Evolutionary conservation across 208 protist species (phyloP), one percentile per base, ranked within the genome.

Genomic region (Porcisia deanei): DNA sequence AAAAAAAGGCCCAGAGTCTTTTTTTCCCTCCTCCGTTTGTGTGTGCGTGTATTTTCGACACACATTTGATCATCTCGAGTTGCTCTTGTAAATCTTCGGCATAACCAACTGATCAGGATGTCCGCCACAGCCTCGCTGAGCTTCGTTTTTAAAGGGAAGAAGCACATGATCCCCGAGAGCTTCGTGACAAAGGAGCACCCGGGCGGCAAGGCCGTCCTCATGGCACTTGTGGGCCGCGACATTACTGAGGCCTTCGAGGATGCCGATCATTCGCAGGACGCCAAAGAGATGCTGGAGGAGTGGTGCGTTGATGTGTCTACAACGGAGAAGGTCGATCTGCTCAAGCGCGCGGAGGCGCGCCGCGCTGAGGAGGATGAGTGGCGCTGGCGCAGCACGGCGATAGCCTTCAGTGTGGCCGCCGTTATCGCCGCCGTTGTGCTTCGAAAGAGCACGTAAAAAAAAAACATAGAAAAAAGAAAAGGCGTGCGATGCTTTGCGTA

Each of bases 171-270:
- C 14, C 85, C 85, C n/a, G n/a, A 76, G 43, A 66, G 65, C 14
- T 89, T 79, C 54, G 76, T 86, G 55, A 66, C 63, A 6, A 70
- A 78, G 30, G 73, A 85, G 72, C 85, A 88, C 59, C 85, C 85
- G 9, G 85, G 82, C 57, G 85, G 85, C 58, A 65, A 65, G 58
- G 66, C 64, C 8, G 37, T 74, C 45, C 77, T 88, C 39, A 64
- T 86, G 71, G 53, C 34, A 1, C 67, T 82, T 12, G 75, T 53
- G 34, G 67, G 64, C 22, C 49, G 55, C 7, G 85, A 88, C 69
- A 86, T 88, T 41, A 88, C 81, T 34, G 69, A 83, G 39, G 81
- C 75, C 14, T 88, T 88, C 55, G 73, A 78, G 34, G 72, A 84
- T 18, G n/a, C 45, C 18, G 79, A 69, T 25, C 85, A 88, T 72